Conservation (phyloP, 352 stramenopile genomes). For the Plasmopara muralis region DNA sequence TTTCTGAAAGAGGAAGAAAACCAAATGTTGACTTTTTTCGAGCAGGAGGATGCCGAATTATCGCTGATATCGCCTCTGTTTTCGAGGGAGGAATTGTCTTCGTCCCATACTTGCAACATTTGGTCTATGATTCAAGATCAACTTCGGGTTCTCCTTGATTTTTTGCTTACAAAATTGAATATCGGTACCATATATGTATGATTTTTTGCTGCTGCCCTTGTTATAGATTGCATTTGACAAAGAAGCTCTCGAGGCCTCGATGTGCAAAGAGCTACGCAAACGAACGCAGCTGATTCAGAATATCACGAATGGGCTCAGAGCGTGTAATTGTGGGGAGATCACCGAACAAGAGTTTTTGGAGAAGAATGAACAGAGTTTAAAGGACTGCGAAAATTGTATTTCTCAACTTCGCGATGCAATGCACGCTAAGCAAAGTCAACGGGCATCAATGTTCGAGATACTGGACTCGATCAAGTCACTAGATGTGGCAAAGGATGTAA, state of each 20-base stretch:
- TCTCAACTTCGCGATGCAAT: constrained; percentile 42
- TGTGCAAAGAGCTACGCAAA: constrained; percentile 45
- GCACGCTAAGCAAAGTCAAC: constrained; percentile 13
- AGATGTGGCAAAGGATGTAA: constrained; percentile 37
- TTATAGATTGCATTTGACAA: constrained; percentile 40
- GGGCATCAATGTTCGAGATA: constrained; percentile 23
- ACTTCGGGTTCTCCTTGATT: constrained; percentile 27
- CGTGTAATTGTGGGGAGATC: constrained; percentile 22
- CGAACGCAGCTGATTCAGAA: constrained; percentile 41
- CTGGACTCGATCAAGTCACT: constrained; percentile 44
- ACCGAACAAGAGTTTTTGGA: constrained; percentile 50
- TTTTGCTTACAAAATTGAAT: neutral
- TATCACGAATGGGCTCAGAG: constrained; percentile 33
- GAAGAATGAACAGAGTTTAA: constrained; percentile 46
- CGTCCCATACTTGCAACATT: constrained; percentile 19
- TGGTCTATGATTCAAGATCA: constrained; percentile 30
- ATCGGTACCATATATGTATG: neutral
- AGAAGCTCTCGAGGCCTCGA: constrained; percentile 46
- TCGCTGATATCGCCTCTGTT: constrained; percentile 36
- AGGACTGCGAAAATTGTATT: constrained; percentile 54
- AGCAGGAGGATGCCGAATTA: constrained; percentile 27
- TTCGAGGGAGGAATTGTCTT: constrained; percentile 23
- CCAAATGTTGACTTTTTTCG: constrained; percentile 28
- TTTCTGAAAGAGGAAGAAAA: constrained; percentile 34
- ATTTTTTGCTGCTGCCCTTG: constrained; percentile 2